Evolutionary conservation across 495 filamentous ascomycete species (phyloP).

Genomic region (Penicillium ochrochloron): DNA sequence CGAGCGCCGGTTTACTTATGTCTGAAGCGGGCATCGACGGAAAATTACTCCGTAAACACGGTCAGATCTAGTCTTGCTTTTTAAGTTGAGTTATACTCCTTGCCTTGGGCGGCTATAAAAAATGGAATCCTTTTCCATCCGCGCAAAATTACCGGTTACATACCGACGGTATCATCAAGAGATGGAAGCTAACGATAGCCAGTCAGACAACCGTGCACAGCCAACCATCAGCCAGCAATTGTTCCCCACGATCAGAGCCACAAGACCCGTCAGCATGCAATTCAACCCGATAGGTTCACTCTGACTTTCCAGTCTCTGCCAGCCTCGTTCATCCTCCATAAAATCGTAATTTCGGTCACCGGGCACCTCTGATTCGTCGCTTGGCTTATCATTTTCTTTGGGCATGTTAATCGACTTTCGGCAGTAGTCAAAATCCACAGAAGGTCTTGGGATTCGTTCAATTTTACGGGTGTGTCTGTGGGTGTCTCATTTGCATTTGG

Average conservation of each 20-base stretch:
- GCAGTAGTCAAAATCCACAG: constrained; percentile 16
- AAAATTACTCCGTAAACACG: neutral
- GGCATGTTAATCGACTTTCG: constrained; percentile 16
- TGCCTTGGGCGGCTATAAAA: neutral
- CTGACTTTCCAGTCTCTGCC: neutral
- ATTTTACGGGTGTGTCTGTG: too few relatives aligned
- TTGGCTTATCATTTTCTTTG: constrained; percentile 20
- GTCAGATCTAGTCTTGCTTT: neutral
- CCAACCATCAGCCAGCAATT: neutral
- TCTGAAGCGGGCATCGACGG: neutral
- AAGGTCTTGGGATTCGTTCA: too few relatives aligned
- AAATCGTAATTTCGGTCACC: neutral
- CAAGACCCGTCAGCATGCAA: neutral
- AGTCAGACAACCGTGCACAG: neutral
- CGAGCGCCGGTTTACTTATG: neutral
- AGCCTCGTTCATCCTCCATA: neutral
- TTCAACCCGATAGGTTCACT: neutral
- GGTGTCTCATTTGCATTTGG: neutral
- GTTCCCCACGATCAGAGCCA: neutral
- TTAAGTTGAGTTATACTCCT: neutral
- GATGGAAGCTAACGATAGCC: neutral
- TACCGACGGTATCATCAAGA: neutral
- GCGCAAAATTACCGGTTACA: neutral
- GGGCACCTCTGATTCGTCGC: constrained; percentile 13
- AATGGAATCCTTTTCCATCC: neutral